These are phyloP conservation scores for Melaleuca alternifolia DNA, from an alignment of 345 rosid genomes.

Conservation along the genomic window DNA sequence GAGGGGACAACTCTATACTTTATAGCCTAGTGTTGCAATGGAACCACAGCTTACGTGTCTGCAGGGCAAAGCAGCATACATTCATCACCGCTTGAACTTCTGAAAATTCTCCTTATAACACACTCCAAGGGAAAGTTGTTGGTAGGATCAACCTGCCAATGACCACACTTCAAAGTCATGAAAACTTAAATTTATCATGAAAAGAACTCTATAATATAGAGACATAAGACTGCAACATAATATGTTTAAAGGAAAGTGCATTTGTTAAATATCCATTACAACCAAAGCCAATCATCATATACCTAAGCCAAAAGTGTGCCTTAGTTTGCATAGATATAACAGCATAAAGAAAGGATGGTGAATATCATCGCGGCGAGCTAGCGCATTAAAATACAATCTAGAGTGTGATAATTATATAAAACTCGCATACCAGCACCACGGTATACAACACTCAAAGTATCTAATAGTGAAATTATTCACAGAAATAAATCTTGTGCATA, in stretches of 20 bases:
- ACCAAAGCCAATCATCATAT: background rate
- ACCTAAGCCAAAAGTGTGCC: background rate
- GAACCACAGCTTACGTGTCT: conserved; percentile 53
- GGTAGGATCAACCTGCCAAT: conserved; percentile 58
- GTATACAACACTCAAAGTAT: background rate
- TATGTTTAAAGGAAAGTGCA: background rate
- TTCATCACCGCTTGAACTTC: conserved; percentile 67
- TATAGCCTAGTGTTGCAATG: background rate
- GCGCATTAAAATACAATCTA: background rate
- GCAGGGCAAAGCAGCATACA: conserved; percentile 91
- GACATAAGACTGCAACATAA: background rate
- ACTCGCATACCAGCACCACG: background rate
- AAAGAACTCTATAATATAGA: background rate
- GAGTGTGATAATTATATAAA: background rate
- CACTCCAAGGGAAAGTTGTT: conserved; percentile 72
- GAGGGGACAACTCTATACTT: background rate
- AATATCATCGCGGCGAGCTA: background rate
- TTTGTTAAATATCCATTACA: background rate
- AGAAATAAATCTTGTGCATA: background rate
- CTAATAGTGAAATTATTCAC: background rate
- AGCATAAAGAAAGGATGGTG: background rate
- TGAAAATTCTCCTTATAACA: conserved; percentile 72
- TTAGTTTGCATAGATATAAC: background rate
- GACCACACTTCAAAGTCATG: background rate
- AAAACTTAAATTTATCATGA: background rate